Conservation (phyloP, 129 eudicot species). For the Centella asiatica region DNA sequence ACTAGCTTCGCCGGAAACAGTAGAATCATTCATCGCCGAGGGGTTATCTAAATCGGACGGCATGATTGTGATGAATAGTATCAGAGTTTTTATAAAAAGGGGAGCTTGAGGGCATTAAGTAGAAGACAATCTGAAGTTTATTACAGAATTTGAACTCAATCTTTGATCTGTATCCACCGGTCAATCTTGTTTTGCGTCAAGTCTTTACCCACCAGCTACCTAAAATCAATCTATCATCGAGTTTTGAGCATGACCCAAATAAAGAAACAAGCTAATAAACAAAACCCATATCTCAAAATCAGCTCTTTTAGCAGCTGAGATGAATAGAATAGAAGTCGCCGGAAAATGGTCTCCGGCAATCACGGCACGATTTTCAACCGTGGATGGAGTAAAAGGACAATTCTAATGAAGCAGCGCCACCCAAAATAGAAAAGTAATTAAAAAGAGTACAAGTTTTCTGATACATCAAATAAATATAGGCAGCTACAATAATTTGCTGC, state of each 20-base stretch:
- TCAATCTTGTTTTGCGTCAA: constrained; percentile 29
- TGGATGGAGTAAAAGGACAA: background rate
- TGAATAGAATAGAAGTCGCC: background rate
- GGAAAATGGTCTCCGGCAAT: constrained; percentile 12
- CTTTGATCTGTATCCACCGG: constrained; percentile 24
- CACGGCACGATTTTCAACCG: background rate
- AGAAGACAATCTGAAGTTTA: background rate
- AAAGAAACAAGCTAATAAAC: constrained; percentile 15
- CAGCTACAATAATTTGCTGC: no score
- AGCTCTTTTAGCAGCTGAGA: constrained; percentile 2
- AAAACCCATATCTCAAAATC: constrained; percentile 22
- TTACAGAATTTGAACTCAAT: no score
- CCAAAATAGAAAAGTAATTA: no score
- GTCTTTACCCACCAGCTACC: constrained; percentile 20
- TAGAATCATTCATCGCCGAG: constrained; percentile 50
- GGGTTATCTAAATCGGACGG: constrained; percentile 38
- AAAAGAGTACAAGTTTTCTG: no score
- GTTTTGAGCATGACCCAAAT: constrained; percentile 23
- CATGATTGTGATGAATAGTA: constrained; percentile 27
- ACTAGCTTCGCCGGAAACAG: constrained; percentile 66
- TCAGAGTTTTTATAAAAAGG: background rate
- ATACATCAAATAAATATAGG: no score
- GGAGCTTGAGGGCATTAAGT: constrained; percentile 12
- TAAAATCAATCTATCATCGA: constrained; percentile 27
- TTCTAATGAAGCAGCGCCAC: background rate